Percentiles rank a stretch among this genome's conserved stretches.
Evolutionary conservation across 2,329 filamentous ascomycete species (phyloP).

Genomic region (Monilinia aucupariae): DNA sequence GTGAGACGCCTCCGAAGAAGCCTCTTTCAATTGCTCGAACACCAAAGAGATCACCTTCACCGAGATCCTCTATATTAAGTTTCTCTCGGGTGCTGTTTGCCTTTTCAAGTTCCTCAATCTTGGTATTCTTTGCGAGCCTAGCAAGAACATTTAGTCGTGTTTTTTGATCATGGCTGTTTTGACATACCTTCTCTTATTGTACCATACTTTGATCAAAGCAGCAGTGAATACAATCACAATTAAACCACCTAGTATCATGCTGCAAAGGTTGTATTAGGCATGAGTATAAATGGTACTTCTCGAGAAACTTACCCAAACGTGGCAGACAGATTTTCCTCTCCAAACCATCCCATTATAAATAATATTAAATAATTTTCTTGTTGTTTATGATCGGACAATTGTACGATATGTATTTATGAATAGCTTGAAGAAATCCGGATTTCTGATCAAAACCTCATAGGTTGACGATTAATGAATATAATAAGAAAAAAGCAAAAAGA

Average conservation of each 20-base stretch:
- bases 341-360: conserved; percentile 18
- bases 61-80: conserved; percentile 13
- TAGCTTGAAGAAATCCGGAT: neutral
- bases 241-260: conserved; percentile 9
- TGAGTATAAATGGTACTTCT: neutral
- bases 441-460: neutral
- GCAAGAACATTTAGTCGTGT: neutral
- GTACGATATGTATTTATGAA: neutral
- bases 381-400: neutral
- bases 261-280: neutral
- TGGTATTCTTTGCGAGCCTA: conserved; percentile 16
- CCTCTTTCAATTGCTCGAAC: conserved; percentile 23
- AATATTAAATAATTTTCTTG: conserved; percentile 3
- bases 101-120: conserved; percentile 12
- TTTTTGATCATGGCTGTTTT: neutral
- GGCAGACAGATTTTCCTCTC: conserved; percentile 5
- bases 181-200: conserved; percentile 14
- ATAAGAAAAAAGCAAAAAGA: neutral
- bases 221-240: conserved; percentile 1
- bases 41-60: conserved; percentile 22
- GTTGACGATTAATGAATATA: neutral
- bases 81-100: conserved; percentile 12
- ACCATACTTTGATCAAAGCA: conserved; percentile 7
- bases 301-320: conserved; percentile 13
- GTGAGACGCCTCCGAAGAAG: conserved; percentile 22